Evolutionary conservation across 164 flowering plant species (phyloP).

Genomic region (Vitis labrusca): DNA sequence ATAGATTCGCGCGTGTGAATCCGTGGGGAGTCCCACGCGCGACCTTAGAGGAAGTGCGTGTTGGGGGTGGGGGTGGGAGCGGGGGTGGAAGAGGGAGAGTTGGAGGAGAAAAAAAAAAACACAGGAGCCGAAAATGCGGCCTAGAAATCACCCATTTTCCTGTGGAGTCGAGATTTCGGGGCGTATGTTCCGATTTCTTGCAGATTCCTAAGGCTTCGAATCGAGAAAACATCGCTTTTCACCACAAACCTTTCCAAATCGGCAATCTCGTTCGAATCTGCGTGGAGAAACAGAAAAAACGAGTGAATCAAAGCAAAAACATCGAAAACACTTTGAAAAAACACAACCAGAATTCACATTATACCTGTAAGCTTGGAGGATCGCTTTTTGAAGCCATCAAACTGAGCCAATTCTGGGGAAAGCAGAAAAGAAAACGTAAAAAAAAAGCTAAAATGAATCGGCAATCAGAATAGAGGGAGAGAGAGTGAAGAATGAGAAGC

Average conservation of each 20-base stretch:
- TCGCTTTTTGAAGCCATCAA: conserved; percentile 30
- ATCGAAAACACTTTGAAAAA: background rate
- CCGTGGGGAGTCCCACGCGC: background rate
- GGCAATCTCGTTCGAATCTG: conserved; percentile 16
- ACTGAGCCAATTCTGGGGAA: conserved; percentile 42
- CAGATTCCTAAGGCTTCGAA: conserved; percentile 49
- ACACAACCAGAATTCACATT: conserved; percentile 20
- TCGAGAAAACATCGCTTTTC: conserved; percentile 40
- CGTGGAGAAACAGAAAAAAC: background rate
- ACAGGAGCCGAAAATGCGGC: conserved; percentile 3
- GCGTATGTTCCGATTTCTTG: conserved; percentile 25
- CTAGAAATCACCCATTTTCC: conserved; percentile 52
- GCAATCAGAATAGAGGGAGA: background rate
- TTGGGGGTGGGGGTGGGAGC: background rate
- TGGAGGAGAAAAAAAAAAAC: background rate
- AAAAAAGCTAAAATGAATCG: background rate
- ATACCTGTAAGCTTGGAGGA: conserved; percentile 34
- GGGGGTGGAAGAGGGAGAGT: background rate
- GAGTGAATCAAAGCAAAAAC: background rate
- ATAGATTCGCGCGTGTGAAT: background rate
- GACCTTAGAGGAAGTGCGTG: background rate
- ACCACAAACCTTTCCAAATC: conserved; percentile 23
- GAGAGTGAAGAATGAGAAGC: background rate
- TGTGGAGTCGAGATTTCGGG: conserved; percentile 26
- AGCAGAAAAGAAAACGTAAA: background rate